These are phyloP conservation scores for Solanum pinnatisectum DNA, from an alignment of 257 asterid genomes.

Conservation along the genomic window DNA sequence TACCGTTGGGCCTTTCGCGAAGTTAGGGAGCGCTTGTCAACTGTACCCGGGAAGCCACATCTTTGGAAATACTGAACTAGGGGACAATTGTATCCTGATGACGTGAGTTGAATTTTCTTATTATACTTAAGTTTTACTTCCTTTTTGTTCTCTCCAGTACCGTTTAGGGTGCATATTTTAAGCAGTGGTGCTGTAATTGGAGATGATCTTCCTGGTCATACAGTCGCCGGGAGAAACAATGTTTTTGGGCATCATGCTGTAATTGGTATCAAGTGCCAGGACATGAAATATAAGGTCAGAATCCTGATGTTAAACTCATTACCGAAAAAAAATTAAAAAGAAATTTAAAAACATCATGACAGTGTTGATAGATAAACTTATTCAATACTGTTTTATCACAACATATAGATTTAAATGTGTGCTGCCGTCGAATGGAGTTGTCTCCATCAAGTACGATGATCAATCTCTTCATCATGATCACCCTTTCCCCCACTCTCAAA, in stretches of 20 bases:
- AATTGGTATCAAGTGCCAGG: conserved; percentile 86
- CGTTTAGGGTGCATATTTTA: background rate
- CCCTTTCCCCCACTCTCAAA: background rate
- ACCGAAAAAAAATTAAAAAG: background rate
- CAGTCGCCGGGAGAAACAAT: conserved; percentile 69
- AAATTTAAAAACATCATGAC: background rate
- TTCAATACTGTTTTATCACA: background rate
- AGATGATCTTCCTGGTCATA: conserved; percentile 84
- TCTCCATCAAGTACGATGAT: background rate
- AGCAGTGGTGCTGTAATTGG: conserved; percentile 89
- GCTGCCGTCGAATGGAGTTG: background rate
- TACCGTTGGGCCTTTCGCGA: conserved; percentile 67
- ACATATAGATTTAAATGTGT: background rate
- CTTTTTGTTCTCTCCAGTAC: background rate
- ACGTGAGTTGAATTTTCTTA: conserved; percentile 33
- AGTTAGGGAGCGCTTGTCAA: conserved; percentile 61
- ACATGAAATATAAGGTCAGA: conserved; percentile 73
- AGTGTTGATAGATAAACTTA: background rate
- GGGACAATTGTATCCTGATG: conserved; percentile 76
- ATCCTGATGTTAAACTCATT: background rate
- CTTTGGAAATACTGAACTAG: conserved; percentile 63
- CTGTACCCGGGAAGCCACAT: conserved; percentile 81
- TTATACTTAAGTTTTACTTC: background rate
- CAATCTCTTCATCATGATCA: background rate
- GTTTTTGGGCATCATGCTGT: conserved; percentile 84